Base-by-base conservation (phyloP, 2,329 filamentous ascomycete species). In the Furcasterigmium sp. region DNA sequence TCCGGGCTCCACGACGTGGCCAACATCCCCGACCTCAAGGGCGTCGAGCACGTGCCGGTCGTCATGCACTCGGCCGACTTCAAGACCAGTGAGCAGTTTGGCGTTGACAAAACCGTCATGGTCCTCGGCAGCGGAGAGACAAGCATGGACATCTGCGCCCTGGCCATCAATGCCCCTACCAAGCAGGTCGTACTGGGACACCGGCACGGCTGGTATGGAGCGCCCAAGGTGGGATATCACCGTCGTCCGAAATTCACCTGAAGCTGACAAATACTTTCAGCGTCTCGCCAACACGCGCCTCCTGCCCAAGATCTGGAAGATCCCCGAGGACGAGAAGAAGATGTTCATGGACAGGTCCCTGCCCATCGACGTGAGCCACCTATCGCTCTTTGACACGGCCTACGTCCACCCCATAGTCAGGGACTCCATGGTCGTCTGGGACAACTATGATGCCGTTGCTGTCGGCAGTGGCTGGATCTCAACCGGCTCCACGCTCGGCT, bases 91-190 rank as follows among this genome's bases (percentile, higher is more conserved):
- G 49, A 53, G 4, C 65, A 73, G 44, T 68, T 74, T 41, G 67
- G 65, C 9, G 37, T 55, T 8, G 52, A 53, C 8, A 67, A 60
- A 3, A 63, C 64, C 32, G 65, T 73, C 0, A 54, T 72, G 28
- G 56, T 73, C 34, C 49, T 73, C 18, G 70, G 70, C 0, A 63
- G 58, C 6, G 69, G 70, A 2, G 70, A 74, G 46, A 73, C 70
- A 0, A 68, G 59, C 4, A 68, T 70, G 57, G 70, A 74, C 37
- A 51, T 73, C 20, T 61, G 64, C 0, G 59, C 70, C 34, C 60
- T 73, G 15, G 70, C 70, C 1, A 57, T 73, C 3, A 73, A 67
- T 2, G 62, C 67, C 1, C 53, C 58, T 1, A 67, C 68, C 1
- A 62, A 59, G 7, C 62, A 62, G 6, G 68, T 73, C 7, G 65